These are phyloP conservation scores for Pachysandra terminalis DNA, from an alignment of 164 flowering plant species.

Conservation along the genomic window DNA sequence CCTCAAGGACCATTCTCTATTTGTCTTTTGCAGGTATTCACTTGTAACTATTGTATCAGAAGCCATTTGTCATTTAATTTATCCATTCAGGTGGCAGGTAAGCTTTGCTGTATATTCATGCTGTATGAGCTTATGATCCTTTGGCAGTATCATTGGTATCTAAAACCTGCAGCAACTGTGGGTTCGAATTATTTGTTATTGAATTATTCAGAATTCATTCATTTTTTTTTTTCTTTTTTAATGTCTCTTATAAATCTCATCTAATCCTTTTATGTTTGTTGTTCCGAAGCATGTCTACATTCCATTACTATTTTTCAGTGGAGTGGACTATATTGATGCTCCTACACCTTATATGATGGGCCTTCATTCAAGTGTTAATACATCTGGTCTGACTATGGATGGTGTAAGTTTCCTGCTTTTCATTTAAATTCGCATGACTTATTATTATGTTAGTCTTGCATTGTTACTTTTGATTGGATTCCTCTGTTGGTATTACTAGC, in stretches of 20 bases:
- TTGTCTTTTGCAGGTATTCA: slow-evolving; percentile 66
- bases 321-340: slow-evolving; percentile 99
- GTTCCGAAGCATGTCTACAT: slow-evolving; percentile 98
- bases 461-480: background rate
- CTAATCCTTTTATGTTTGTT: slow-evolving; percentile 46
- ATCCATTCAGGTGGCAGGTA: slow-evolving; percentile 99
- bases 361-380: slow-evolving; percentile 97
- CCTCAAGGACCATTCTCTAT: slow-evolving; percentile 4
- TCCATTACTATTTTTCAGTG: slow-evolving; percentile 99
- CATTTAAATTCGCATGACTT: background rate
- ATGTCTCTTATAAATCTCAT: slow-evolving; percentile 13
- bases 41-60: slow-evolving; percentile 91
- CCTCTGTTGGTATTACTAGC: background rate
- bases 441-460: background rate
- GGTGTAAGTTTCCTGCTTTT: slow-evolving; percentile 67
- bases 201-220: slow-evolving; percentile 7
- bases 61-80: slow-evolving; percentile 92
- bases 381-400: slow-evolving; percentile 82
- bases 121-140: background rate
- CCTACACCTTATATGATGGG: slow-evolving; percentile 99
- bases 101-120: slow-evolving; percentile 6
- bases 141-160: background rate
- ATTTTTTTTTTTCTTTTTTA: background rate
- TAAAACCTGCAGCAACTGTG: background rate
- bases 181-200: background rate